Conservation (phyloP, 2,329 filamentous ascomycete genomes). For the Hortaea sp. region DNA sequence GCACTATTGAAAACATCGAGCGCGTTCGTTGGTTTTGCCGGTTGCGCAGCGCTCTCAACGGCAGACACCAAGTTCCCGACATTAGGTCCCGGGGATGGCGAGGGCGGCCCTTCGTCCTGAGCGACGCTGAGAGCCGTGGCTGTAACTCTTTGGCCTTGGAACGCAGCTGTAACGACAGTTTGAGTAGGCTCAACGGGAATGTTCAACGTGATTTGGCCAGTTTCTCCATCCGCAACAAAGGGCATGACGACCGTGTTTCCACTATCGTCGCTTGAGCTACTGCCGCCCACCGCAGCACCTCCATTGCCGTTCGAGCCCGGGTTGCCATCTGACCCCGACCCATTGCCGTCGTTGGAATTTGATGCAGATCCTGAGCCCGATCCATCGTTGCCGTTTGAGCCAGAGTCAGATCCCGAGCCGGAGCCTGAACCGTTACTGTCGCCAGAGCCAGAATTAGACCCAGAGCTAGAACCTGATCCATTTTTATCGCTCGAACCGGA, state of each 20-base stretch:
- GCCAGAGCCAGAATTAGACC: too few species aligned
- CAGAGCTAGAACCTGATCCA: too few species aligned
- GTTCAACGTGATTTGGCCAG: conserved; percentile 4
- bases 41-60: neutral
- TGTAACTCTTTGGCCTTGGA: conserved; percentile 6
- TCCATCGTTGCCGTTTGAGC: neutral
- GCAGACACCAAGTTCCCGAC: neutral
- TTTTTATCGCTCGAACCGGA: neutral
- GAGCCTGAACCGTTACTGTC: too few species aligned
- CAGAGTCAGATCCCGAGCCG: too few species aligned
- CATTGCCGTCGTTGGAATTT: neutral
- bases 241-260: conserved; percentile 1
- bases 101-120: neutral
- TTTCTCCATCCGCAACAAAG: conserved; percentile 7
- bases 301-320: neutral
- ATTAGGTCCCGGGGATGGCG: neutral
- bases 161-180: conserved; percentile 6
- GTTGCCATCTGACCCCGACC: neutral
- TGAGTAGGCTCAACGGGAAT: conserved; percentile 5
- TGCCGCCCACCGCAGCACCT: neutral
- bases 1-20: too few species aligned
- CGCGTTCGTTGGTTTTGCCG: neutral
- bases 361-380: neutral
- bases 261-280: neutral
- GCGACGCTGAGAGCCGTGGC: conserved; percentile 4